These are phyloP conservation scores for Magnaporthiopsis rhizophila DNA, from an alignment of 2,329 filamentous ascomycete genomes.

Conservation along the genomic window DNA sequence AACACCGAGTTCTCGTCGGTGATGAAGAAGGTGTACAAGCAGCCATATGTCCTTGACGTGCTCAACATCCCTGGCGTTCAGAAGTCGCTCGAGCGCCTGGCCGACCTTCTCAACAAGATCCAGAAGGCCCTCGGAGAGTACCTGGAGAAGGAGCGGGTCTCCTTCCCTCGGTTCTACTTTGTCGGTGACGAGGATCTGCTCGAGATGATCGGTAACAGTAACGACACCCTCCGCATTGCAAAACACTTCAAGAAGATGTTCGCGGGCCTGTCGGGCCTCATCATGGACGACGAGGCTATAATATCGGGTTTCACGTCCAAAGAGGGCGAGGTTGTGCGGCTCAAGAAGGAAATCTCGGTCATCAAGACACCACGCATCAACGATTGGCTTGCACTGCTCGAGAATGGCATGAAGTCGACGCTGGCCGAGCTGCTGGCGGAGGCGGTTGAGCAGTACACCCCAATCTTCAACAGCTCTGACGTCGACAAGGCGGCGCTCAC, in stretches of 20 bases:
- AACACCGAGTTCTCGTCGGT: conserved; percentile 98
- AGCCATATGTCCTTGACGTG: conserved; percentile 90
- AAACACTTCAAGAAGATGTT: conserved; percentile 99
- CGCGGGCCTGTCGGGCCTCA: conserved; percentile 81
- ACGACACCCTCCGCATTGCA: conserved; percentile 89
- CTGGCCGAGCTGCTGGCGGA: conserved; percentile 85
- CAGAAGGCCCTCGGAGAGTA: conserved; percentile 98
- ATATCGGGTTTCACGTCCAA: conserved; percentile 94
- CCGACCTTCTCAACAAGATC: conserved; percentile 97
- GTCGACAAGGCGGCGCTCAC: conserved; percentile 66
- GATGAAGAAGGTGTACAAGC: conserved; percentile 99
- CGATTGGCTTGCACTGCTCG: conserved; percentile 92
- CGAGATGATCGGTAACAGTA: conserved; percentile 99
- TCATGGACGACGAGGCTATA: conserved; percentile 82
- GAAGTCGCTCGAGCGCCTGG: conserved; percentile 88
- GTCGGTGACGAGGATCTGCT: conserved; percentile 97
- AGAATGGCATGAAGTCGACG: conserved; percentile 88
- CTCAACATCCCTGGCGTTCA: conserved; percentile 93
- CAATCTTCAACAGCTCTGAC: conserved; percentile 63
- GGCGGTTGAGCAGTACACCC: conserved; percentile 73
- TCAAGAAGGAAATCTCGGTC: conserved; percentile 88
- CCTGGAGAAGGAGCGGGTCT: conserved; percentile 92
- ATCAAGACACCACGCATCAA: conserved; percentile 95
- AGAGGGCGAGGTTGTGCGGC: conserved; percentile 78
- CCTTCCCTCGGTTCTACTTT: conserved; percentile 98